These are phyloP conservation scores for Metarhizium robertsii DNA, from an alignment of 2,329 filamentous ascomycete genomes.

Conservation along the genomic window DNA sequence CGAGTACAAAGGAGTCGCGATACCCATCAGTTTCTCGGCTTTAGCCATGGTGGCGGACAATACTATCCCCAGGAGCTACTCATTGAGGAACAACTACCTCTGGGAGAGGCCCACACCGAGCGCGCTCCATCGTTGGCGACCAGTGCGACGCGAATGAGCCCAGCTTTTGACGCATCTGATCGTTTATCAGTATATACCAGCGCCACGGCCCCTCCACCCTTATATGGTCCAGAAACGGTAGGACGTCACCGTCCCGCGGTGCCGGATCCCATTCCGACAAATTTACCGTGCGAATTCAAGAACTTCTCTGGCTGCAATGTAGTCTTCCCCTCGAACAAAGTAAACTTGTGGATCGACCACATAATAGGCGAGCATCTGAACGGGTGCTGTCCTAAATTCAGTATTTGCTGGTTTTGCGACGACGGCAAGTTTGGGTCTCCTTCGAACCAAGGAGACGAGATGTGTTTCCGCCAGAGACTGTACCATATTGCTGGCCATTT, in stretches of 20 bases:
- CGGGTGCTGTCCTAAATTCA: conserved; percentile 22
- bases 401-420: conserved; percentile 44
- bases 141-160: conserved; percentile 8
- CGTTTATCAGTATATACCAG: conserved; percentile 12
- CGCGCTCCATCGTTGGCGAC: conserved; percentile 3
- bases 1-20: neutral
- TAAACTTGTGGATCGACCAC: conserved; percentile 37
- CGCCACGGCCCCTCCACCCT: conserved; percentile 14
- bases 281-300: conserved; percentile 36
- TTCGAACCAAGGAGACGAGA: conserved; percentile 1
- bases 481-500: conserved; percentile 40
- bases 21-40: neutral
- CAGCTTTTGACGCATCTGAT: conserved; percentile 6
- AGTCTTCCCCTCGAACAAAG: conserved; percentile 28
- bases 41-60: neutral
- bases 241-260: conserved; percentile 7
- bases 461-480: conserved; percentile 33
- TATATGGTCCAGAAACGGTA: conserved; percentile 8
- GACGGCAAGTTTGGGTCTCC: conserved; percentile 23
- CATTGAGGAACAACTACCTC: neutral
- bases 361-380: conserved; percentile 27
- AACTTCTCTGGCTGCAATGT: conserved; percentile 24
- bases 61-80: conserved; percentile 4
- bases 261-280: neutral
- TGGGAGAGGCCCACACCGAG: neutral